Base-by-base conservation (phyloP, 192 early-diverging fungal genomes). In the Umbelopsis sp. region DNA sequence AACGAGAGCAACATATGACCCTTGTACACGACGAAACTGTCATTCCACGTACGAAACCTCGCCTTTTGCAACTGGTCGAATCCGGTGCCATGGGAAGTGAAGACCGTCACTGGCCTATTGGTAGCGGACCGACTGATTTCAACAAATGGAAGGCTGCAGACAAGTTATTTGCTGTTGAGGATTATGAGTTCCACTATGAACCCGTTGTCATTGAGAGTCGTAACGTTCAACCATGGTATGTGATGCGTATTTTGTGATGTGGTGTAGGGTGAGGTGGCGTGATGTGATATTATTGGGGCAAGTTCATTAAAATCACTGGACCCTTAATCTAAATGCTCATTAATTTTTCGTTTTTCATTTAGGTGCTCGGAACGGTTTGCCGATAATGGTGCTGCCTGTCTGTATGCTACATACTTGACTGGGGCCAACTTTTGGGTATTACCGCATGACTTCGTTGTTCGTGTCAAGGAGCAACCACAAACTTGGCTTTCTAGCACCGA, bases 351-450 rank as follows among this genome's bases (percentile, higher is more conserved):
- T 26, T 26, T 62, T 62, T 29, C 20, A 9, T 29, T 21, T 34
- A 78, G 84, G 85, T 88, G 87, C 53, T 73, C 87, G 9, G 87
- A 88, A 66, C 74, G 87, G 4, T 88, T 88, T 56, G 75, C 83
- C 29, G 78, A 88, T 62, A 88, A 84, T 69, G 80, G 84, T 45
- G 81, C 85, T 1, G 85, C 85, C 11, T 88, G 87, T 56, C 34
- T 85, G 2, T 86, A 82, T 69, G 76, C 81, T 43, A 80, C 80
- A 17, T 88, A 88, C 45, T 51, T 88, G 44, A 80, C 62, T 47
- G 87, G 87, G 29, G 79, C 78, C 43, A 80, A 86, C 32, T 84
- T 88, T n/a, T 86, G 85, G 85, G 85, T 88, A 0, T 54, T 86
- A 8, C 87, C 85, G 2, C 72, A 84, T 38, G 83, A 75, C 38